phyloP scores from a whole-genome alignment of 441 rosid species.

The Daphne laureola region DNA sequence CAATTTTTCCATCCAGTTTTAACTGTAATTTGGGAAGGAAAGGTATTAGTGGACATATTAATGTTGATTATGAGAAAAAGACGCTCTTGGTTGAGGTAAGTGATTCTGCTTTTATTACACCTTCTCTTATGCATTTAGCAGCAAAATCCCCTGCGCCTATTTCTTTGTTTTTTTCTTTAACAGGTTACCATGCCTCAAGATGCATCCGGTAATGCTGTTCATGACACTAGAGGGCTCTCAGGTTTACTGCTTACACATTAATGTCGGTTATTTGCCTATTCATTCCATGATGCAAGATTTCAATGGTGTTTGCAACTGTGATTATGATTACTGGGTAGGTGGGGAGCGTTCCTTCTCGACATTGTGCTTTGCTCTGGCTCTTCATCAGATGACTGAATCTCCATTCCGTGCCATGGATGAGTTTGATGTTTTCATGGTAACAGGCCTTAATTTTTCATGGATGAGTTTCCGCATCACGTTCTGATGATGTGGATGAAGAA shows the following conservation, averaged over 20 bases:
- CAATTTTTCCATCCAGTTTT: slow-evolving; percentile 42
- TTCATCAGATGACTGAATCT: slow-evolving; percentile 88
- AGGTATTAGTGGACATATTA: slow-evolving; percentile 84
- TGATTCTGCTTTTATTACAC: slow-evolving; percentile 1
- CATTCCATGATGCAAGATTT: too few relatives aligned
- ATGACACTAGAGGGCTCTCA: slow-evolving; percentile 94
- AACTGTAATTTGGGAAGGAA: slow-evolving; percentile 80
- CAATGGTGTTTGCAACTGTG: slow-evolving; percentile 6
- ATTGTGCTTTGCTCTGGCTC: slow-evolving; percentile 90
- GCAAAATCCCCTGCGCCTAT: neutral
- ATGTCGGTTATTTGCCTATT: too few relatives aligned
- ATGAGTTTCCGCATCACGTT: too few relatives aligned
- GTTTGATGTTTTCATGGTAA: slow-evolving; percentile 97
- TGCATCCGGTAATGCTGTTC: slow-evolving; percentile 63
- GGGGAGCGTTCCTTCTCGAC: slow-evolving; percentile 98
- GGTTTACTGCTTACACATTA: slow-evolving; percentile 34
- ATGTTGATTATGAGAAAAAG: slow-evolving; percentile 64
- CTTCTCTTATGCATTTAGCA: neutral
- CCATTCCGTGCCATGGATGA: slow-evolving; percentile 99
- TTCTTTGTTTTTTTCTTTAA: slow-evolving; percentile 13
- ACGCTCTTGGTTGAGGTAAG: slow-evolving; percentile 77
- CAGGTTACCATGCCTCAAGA: slow-evolving; percentile 99
- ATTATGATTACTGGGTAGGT: slow-evolving; percentile 31
- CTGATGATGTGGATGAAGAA: too few relatives aligned
- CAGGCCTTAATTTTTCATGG: neutral